phyloP scores from a whole-genome alignment of 768 basidiomycete genomes.

The Pholiota molesta region DNA sequence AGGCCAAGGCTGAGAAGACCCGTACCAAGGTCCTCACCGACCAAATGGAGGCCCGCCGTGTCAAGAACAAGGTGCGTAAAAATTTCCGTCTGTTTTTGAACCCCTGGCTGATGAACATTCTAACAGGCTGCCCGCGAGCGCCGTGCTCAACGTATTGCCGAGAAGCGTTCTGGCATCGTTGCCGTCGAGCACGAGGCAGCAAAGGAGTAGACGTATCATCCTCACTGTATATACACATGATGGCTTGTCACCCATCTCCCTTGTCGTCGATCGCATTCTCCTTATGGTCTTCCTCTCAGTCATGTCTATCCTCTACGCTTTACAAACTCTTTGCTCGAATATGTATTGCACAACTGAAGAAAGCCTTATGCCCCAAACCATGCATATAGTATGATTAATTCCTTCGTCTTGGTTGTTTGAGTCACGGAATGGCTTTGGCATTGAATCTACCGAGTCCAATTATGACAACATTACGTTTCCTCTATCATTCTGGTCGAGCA shows the following conservation, averaged over 20 bases:
- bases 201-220: conserved; percentile 56
- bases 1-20: conserved; percentile 99
- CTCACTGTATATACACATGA: conserved; percentile 20
- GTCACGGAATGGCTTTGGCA: conserved; percentile 1
- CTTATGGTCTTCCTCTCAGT: conserved; percentile 15
- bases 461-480: background rate
- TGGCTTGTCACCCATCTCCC: conserved; percentile 16
- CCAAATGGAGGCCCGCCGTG: conserved; percentile 99
- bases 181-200: conserved; percentile 80
- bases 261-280: conserved; percentile 21
- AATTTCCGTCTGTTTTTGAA: background rate
- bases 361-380: conserved; percentile 5
- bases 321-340: conserved; percentile 9
- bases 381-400: background rate
- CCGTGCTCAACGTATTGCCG: conserved; percentile 80
- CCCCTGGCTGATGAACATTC: conserved; percentile 7
- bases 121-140: conserved; percentile 86
- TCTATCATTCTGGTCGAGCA: background rate
- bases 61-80: conserved; percentile 92
- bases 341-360: conserved; percentile 11
- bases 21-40: conserved; percentile 96
- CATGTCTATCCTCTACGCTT: conserved; percentile 11
- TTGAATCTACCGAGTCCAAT: conserved; percentile 1
- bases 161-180: conserved; percentile 88
- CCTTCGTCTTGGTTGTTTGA: background rate